Percentiles rank a stretch among this genome's conserved stretches.
Conservation (phyloP, 2,329 filamentous ascomycete genomes). For the Chaetothyriales sp. region DNA sequence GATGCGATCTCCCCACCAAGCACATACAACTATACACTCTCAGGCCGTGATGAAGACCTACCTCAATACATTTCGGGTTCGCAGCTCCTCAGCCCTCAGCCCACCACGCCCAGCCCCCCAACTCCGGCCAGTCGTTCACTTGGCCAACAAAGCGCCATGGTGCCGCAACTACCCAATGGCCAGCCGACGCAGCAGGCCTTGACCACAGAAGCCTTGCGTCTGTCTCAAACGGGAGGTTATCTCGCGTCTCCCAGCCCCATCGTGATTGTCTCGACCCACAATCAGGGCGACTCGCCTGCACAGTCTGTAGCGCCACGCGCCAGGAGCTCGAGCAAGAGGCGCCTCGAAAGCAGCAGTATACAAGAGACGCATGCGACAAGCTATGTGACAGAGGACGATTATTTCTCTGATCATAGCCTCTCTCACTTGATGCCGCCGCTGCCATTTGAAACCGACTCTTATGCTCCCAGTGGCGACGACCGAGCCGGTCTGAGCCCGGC, state of each 20-base stretch:
- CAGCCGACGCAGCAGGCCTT: slow-evolving; percentile 16
- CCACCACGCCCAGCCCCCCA: slow-evolving; percentile 2
- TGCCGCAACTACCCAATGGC: slow-evolving; percentile 17
- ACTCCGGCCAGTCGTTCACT: not conserved
- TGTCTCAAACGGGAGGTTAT: slow-evolving; percentile 12
- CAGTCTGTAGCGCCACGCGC: slow-evolving; percentile 16
- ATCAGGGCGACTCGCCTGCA: slow-evolving; percentile 30
- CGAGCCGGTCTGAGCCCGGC: slow-evolving; percentile 32
- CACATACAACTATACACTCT: slow-evolving; percentile 3
- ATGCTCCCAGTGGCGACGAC: slow-evolving; percentile 6
- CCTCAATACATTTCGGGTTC: slow-evolving; percentile 6
- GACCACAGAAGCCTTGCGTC: slow-evolving; percentile 14
- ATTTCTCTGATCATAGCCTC: slow-evolving; percentile 8
- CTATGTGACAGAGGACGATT: slow-evolving; percentile 12
- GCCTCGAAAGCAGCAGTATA: slow-evolving; percentile 23
- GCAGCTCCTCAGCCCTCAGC: slow-evolving; percentile 5
- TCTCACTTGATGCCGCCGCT: slow-evolving; percentile 12
- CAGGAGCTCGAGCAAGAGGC: slow-evolving; percentile 17
- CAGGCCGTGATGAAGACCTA: not conserved
- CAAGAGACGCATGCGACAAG: slow-evolving; percentile 17
- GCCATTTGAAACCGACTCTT: slow-evolving; percentile 2
- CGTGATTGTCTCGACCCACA: slow-evolving; percentile 28
- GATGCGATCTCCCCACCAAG: slow-evolving; percentile 1
- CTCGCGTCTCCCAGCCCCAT: slow-evolving; percentile 23
- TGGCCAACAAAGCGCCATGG: not conserved